Percentiles rank a stretch among this genome's conserved stretches.
Conservation (phyloP, 2,329 filamentous ascomycete genomes). For the Aspergillus ustus region DNA sequence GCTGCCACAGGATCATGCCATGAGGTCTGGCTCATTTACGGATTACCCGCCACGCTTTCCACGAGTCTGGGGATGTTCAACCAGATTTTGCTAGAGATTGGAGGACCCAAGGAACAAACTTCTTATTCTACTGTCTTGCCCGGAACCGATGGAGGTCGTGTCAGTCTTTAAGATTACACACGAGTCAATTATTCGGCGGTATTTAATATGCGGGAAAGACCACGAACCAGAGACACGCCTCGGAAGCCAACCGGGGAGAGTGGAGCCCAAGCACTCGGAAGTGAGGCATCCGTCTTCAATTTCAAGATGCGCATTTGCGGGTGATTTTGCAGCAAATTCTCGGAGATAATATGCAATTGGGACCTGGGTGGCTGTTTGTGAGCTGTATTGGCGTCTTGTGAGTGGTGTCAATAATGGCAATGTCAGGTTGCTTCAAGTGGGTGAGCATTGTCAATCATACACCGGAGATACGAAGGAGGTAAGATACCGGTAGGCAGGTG, state of each 20-base stretch:
- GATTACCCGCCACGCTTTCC: neutral
- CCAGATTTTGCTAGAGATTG: neutral
- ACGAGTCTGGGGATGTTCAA: neutral
- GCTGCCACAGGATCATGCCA: neutral
- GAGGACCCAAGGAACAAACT: neutral
- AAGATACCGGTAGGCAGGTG: constrained; percentile 3
- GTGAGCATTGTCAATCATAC: neutral
- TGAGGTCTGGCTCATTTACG: neutral
- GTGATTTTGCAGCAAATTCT: constrained; percentile 1
- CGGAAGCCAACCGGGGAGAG: constrained; percentile 6
- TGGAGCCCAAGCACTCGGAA: constrained; percentile 10
- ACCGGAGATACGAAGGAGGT: constrained; percentile 15
- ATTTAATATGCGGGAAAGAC: constrained; percentile 9
- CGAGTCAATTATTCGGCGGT: neutral
- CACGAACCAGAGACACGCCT: neutral
- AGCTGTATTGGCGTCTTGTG: neutral
- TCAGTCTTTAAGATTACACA: neutral
- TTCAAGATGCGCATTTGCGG: neutral
- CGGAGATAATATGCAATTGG: neutral
- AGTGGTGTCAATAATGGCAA: neutral
- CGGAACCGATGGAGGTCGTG: neutral
- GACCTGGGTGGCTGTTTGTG: neutral
- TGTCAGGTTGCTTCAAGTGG: neutral
- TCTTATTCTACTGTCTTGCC: neutral
- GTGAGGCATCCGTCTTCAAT: constrained; percentile 10